Evolutionary conservation across 75 land plant species (phyloP).

Genomic region (Adiantum capillusveneris): DNA sequence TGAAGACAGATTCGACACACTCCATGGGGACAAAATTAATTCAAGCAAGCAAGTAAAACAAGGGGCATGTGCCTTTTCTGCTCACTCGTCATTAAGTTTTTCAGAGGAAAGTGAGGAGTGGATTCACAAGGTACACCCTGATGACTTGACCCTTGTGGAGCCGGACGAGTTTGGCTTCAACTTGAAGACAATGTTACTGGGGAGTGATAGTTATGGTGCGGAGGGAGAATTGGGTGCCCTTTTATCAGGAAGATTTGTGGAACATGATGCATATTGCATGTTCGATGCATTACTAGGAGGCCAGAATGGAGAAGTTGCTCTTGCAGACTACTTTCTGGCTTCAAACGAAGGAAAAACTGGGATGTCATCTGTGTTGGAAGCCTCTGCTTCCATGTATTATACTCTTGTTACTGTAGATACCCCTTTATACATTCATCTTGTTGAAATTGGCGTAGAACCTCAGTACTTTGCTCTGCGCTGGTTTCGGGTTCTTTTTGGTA

Average conservation of each 20-base stretch:
- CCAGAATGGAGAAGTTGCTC: slow-evolving; percentile 37
- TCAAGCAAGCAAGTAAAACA: background rate
- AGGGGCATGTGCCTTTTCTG: background rate
- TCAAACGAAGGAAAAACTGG: slow-evolving; percentile 28
- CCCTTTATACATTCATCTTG: slow-evolving; percentile 69
- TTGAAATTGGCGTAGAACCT: slow-evolving; percentile 85
- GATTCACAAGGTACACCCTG: slow-evolving; percentile 2
- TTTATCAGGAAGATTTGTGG: slow-evolving; percentile 74
- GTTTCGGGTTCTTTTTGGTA: slow-evolving; percentile 79
- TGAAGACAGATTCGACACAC: slow-evolving; percentile 67
- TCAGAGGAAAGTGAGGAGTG: background rate
- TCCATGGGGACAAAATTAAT: background rate
- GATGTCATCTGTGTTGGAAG: slow-evolving; percentile 63
- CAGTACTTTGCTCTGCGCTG: slow-evolving; percentile 89
- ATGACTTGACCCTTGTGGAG: background rate
- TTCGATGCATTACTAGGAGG: slow-evolving; percentile 86
- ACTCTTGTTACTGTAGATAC: slow-evolving; percentile 62
- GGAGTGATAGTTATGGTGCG: slow-evolving; percentile 82
- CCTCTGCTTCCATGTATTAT: slow-evolving; percentile 66
- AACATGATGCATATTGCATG: slow-evolving; percentile 93
- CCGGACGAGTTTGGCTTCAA: slow-evolving; percentile 47
- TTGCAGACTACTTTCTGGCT: slow-evolving; percentile 67
- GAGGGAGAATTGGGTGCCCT: slow-evolving; percentile 90
- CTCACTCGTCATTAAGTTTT: background rate
- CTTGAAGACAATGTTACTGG: slow-evolving; percentile 44